Evolutionary conservation across 768 basidiomycete genomes (phyloP).

Genomic region (Lactarius quietus): DNA sequence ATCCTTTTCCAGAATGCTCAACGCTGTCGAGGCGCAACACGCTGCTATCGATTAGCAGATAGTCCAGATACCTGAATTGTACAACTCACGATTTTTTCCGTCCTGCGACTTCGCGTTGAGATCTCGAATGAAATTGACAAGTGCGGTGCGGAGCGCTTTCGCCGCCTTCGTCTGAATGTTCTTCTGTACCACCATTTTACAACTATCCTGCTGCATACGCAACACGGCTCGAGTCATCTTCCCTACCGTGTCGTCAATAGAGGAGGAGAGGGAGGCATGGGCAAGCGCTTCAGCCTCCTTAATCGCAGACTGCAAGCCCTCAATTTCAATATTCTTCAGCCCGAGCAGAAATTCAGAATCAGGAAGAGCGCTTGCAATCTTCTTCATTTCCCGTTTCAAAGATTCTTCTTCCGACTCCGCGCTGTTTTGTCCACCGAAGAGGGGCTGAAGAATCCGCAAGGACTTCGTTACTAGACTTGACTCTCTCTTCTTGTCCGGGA

Average conservation of each 20-base stretch:
- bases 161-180: neutral
- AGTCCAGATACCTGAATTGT: no score
- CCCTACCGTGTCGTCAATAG: neutral
- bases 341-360: constrained; percentile 12
- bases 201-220: constrained; percentile 8
- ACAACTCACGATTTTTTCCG: neutral
- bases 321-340: neutral
- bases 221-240: neutral
- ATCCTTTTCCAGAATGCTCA: neutral
- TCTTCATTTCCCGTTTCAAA: constrained; percentile 8
- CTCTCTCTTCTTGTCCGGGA: neutral
- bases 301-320: neutral
- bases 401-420: neutral
- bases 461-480: neutral
- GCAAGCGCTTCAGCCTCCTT: neutral
- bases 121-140: constrained; percentile 1
- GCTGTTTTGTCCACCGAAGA: neutral
- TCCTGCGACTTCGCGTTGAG: constrained; percentile 1
- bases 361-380: neutral
- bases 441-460: neutral
- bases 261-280: neutral
- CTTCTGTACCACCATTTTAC: constrained; percentile 1
- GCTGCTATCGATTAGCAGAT: neutral
- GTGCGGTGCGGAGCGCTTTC: neutral
- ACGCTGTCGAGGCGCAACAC: neutral